A percentile compares a stretch with the other conserved stretches of the same genome.
These are phyloP conservation scores for Podaxis sp. DNA, from an alignment of 768 basidiomycete genomes.

Conservation along the genomic window DNA sequence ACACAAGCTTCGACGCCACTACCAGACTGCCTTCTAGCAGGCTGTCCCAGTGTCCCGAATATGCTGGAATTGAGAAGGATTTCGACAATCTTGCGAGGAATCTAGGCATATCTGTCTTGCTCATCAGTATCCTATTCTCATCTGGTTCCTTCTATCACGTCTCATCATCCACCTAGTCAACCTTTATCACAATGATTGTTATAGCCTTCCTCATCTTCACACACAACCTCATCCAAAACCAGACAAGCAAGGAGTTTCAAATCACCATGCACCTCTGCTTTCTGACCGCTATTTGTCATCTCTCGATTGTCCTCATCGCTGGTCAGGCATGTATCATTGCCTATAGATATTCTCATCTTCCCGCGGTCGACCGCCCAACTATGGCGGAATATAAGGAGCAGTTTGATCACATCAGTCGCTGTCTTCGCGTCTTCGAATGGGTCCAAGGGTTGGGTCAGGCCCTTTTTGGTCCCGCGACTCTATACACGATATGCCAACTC, in stretches of 20 bases:
- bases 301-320: neutral
- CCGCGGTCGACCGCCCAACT: neutral
- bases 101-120: neutral
- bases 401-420: neutral
- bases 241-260: neutral
- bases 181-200: neutral
- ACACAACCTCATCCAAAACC: neutral
- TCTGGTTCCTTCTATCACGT: neutral
- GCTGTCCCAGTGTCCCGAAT: neutral
- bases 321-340: conserved; percentile 1
- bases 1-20: neutral
- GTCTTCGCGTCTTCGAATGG: neutral
- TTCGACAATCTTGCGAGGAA: neutral
- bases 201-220: conserved; percentile 2
- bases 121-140: neutral
- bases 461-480: neutral
- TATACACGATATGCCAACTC: conserved; percentile 1
- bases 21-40: neutral
- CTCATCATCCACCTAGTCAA: neutral
- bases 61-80: neutral
- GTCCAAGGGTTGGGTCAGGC: conserved; percentile 1
- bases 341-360: neutral
- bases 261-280: neutral
- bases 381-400: neutral
- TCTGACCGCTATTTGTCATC: neutral